A percentile compares a stretch with the other conserved stretches of the same genome.
Evolutionary conservation across 805 yeast species (phyloP).

Genomic region (Cyberlindnera sargentensis): DNA sequence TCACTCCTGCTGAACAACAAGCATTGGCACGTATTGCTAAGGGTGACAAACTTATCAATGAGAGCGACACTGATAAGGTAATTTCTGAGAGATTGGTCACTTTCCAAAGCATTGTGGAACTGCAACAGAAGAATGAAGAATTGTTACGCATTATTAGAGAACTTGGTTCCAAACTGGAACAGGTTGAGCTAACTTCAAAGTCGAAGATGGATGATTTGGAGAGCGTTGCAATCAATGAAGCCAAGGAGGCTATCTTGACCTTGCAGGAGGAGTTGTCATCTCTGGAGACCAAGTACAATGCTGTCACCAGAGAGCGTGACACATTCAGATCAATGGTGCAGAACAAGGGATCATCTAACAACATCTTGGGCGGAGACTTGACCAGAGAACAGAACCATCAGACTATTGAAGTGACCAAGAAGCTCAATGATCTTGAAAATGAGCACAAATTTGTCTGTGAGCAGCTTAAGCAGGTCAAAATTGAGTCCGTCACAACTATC

Average conservation of each 20-base stretch:
- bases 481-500: conserved; percentile 37
- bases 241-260: conserved; percentile 59
- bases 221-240: conserved; percentile 48
- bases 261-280: conserved; percentile 52
- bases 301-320: conserved; percentile 63
- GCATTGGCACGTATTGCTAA: conserved; percentile 47
- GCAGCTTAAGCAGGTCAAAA: conserved; percentile 23
- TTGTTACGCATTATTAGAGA: conserved; percentile 61
- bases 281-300: conserved; percentile 43
- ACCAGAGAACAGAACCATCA: conserved; percentile 4
- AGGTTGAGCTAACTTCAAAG: conserved; percentile 38
- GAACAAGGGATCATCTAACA: conserved; percentile 14
- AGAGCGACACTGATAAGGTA: conserved; percentile 62
- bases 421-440: conserved; percentile 9
- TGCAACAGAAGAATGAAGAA: conserved; percentile 70
- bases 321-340: conserved; percentile 37
- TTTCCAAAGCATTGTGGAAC: conserved; percentile 58
- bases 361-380: conserved; percentile 15
- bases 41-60: conserved; percentile 28
- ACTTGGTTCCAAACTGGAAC: conserved; percentile 66
- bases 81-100: conserved; percentile 69
- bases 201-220: conserved; percentile 34
- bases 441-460: conserved; percentile 11
- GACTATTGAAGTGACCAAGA: conserved; percentile 8
- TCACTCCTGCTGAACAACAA: conserved; percentile 57